phyloP scores from a whole-genome alignment of 202 grass and related monocot genomes.

The Zizania palustris region DNA sequence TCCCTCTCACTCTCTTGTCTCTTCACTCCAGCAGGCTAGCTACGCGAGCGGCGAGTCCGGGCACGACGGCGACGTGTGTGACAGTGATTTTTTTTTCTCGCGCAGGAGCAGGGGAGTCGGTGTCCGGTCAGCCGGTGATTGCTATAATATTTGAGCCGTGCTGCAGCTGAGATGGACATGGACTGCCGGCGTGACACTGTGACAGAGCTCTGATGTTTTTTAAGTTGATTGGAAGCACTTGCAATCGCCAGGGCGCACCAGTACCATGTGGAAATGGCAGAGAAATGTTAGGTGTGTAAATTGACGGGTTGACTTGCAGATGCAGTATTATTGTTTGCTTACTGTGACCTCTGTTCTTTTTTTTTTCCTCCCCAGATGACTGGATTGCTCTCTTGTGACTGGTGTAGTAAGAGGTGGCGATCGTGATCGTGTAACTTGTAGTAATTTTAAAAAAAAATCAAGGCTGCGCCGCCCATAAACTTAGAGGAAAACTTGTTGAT shows the following conservation, averaged over 20 bases:
- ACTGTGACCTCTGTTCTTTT: conserved; percentile 17
- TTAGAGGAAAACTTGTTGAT: neutral
- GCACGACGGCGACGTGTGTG: conserved; percentile 5
- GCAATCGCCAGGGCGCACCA: conserved; percentile 12
- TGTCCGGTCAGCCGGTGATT: neutral
- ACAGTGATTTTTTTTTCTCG: neutral
- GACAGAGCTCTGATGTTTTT: neutral
- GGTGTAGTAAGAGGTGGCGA: neutral
- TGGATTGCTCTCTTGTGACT: neutral
- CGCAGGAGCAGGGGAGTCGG: neutral
- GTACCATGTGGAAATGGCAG: neutral
- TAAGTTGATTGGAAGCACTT: conserved; percentile 6
- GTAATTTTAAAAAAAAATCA: neutral
- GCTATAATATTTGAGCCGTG: conserved; percentile 34
- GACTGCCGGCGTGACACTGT: conserved; percentile 6
- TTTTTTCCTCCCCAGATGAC: conserved; percentile 34
- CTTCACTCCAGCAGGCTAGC: conserved; percentile 12
- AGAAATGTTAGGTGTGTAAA: neutral
- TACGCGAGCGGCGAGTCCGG: conserved; percentile 7
- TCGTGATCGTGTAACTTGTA: neutral
- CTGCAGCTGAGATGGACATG: too few species aligned
- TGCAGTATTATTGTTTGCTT: neutral
- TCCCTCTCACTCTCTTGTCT: neutral
- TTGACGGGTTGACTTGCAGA: neutral
- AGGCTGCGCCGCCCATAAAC: neutral